These are phyloP conservation scores for Colletotrichum destructivum DNA, from an alignment of 2,329 filamentous ascomycete genomes.

Conservation along the genomic window DNA sequence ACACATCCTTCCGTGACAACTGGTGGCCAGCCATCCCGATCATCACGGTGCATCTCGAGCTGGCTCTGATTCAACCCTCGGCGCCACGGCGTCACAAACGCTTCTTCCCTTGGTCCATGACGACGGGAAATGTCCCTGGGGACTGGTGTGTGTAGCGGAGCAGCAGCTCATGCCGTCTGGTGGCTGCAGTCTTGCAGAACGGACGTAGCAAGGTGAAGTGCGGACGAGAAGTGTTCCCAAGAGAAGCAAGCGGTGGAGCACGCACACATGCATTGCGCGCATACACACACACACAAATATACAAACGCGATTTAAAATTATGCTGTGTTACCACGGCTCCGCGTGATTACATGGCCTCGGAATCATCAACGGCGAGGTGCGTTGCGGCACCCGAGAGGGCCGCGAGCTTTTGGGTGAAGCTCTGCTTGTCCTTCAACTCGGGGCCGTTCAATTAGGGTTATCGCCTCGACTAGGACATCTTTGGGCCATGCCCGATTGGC, in stretches of 20 bases:
- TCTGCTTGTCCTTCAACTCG: neutral
- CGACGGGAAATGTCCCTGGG: too few species aligned
- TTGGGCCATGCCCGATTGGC: neutral
- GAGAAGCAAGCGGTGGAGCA: neutral
- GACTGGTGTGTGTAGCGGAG: neutral
- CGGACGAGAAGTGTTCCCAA: neutral
- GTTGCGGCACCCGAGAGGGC: neutral
- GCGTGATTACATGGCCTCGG: neutral
- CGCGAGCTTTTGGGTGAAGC: too few species aligned
- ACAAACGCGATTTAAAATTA: neutral
- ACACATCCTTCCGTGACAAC: neutral
- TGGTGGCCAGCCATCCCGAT: neutral
- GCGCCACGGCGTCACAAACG: neutral
- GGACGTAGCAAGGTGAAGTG: neutral
- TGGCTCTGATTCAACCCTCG: neutral
- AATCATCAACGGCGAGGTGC: neutral
- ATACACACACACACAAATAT: too few species aligned
- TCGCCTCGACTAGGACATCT: neutral
- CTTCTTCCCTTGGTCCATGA: neutral
- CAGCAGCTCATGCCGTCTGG: too few species aligned
- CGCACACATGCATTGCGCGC: too few species aligned
- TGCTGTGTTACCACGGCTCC: neutral
- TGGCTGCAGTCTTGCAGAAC: too few species aligned
- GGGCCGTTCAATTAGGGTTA: constrained; percentile 29
- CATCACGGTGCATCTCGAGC: neutral